Evolutionary conservation across 164 flowering plant species (phyloP).

Genomic region (Euptelea pleiosperma): DNA sequence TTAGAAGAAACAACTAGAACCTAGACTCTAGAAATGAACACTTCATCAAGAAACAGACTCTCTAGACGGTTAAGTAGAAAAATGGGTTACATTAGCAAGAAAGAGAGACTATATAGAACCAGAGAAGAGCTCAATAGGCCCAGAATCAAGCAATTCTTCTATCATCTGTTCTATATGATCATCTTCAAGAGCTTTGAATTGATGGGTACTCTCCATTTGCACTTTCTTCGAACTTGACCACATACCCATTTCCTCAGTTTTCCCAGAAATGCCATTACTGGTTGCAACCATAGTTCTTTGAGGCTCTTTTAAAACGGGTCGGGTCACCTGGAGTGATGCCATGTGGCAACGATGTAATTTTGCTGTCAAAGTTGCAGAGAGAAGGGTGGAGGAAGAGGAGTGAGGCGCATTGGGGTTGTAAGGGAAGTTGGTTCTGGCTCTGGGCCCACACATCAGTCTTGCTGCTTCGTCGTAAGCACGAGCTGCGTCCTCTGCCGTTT

Average conservation of each 20-base stretch:
- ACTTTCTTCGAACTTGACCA: slow-evolving; percentile 31
- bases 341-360: slow-evolving; percentile 75
- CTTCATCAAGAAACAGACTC: background rate
- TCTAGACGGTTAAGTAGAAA: too few species aligned
- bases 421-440: slow-evolving; percentile 82
- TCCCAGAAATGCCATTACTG: slow-evolving; percentile 16
- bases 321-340: slow-evolving; percentile 68
- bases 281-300: slow-evolving; percentile 6
- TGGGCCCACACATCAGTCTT: slow-evolving; percentile 83
- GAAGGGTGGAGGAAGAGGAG: slow-evolving; percentile 56
- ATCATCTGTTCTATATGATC: slow-evolving; percentile 76
- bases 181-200: slow-evolving; percentile 51
- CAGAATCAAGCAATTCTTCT: slow-evolving; percentile 61
- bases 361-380: slow-evolving; percentile 71
- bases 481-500: slow-evolving; percentile 90
- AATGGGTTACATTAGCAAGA: slow-evolving; percentile 25
- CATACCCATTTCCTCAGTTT: slow-evolving; percentile 5
- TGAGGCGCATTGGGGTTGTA: slow-evolving; percentile 56
- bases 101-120: slow-evolving; percentile 12
- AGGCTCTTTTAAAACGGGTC: slow-evolving; percentile 23
- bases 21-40: too few species aligned
- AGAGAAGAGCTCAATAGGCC: slow-evolving; percentile 50
- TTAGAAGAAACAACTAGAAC: too few species aligned
- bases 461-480: slow-evolving; percentile 90
- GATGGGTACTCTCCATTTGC: slow-evolving; percentile 30